These are phyloP conservation scores for Helichrysum umbraculigerum DNA, from an alignment of 129 eudicot genomes.

Conservation along the genomic window DNA sequence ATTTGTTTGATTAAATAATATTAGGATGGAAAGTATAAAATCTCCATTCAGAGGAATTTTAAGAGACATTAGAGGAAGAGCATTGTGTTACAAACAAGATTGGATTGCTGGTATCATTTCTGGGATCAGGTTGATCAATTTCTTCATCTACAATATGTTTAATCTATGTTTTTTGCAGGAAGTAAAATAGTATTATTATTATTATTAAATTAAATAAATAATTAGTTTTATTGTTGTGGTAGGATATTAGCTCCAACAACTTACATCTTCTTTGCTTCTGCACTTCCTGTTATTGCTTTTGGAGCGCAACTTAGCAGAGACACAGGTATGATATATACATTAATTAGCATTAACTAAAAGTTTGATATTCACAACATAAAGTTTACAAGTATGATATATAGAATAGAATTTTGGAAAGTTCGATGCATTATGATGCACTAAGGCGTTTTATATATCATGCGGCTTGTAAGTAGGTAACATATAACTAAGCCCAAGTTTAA, in stretches of 20 bases:
- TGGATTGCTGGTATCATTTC: conserved; percentile 56
- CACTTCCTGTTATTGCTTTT: conserved; percentile 55
- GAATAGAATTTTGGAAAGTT: too few species aligned
- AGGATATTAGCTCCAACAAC: conserved; percentile 56
- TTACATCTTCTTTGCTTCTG: conserved; percentile 56
- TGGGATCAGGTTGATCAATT: conserved; percentile 41
- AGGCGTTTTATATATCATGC: too few species aligned
- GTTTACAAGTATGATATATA: neutral
- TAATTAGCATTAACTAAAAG: too few species aligned
- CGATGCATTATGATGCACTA: neutral
- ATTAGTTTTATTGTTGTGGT: neutral
- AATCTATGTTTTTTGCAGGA: neutral
- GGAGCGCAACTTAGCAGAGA: conserved; percentile 58
- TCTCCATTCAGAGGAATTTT: conserved; percentile 51
- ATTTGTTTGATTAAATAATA: neutral
- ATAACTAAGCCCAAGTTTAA: neutral
- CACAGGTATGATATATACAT: conserved; percentile 38
- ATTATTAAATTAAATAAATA: too few species aligned
- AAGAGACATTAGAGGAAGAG: conserved; percentile 49
- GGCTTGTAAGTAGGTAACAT: too few species aligned
- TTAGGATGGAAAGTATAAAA: conserved; percentile 45
- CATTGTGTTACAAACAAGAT: conserved; percentile 57
- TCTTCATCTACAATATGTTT: conserved; percentile 1
- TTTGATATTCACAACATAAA: too few species aligned
- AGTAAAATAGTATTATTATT: too few species aligned